phyloP scores from a whole-genome alignment of 2,329 filamentous ascomycete species.

The Aschersonia sp. region DNA sequence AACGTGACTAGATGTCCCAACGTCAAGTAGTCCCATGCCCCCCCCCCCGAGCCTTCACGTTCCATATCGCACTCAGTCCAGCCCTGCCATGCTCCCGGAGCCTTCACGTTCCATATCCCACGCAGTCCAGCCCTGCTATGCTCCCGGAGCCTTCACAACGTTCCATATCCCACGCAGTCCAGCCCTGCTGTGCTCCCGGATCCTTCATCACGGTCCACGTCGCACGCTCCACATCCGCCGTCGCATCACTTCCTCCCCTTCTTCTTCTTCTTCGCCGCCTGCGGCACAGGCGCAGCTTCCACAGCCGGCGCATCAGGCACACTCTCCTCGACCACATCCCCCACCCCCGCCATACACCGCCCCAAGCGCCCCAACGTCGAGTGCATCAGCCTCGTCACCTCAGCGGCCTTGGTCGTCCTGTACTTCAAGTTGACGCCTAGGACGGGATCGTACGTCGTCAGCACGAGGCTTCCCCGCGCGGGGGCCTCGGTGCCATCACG shows the following conservation, averaged over 20 bases:
- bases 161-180: too few relatives aligned
- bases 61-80: too few relatives aligned
- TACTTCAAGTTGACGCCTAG: slow-evolving; percentile 82
- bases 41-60: too few relatives aligned
- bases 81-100: too few relatives aligned
- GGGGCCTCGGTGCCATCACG: slow-evolving; percentile 15
- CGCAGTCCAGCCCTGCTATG: too few relatives aligned
- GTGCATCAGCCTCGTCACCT: slow-evolving; percentile 67
- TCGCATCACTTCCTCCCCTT: slow-evolving; percentile 19
- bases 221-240: too few relatives aligned
- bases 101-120: too few relatives aligned
- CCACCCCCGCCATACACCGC: slow-evolving; percentile 48
- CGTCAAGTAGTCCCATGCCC: too few relatives aligned
- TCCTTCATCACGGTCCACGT: too few relatives aligned
- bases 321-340: slow-evolving; percentile 22
- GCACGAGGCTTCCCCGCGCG: slow-evolving; percentile 54
- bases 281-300: slow-evolving; percentile 10
- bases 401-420: slow-evolving; percentile 76
- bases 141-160: too few relatives aligned
- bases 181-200: too few relatives aligned
- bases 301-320: slow-evolving; percentile 23
- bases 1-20: too few relatives aligned
- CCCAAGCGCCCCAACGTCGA: slow-evolving; percentile 62
- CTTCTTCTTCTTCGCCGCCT: slow-evolving; percentile 16
- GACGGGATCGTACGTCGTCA: slow-evolving; percentile 81